Evolutionary conservation across 139 green algal species (phyloP).

Genomic region (Coelastrella sp.): DNA sequence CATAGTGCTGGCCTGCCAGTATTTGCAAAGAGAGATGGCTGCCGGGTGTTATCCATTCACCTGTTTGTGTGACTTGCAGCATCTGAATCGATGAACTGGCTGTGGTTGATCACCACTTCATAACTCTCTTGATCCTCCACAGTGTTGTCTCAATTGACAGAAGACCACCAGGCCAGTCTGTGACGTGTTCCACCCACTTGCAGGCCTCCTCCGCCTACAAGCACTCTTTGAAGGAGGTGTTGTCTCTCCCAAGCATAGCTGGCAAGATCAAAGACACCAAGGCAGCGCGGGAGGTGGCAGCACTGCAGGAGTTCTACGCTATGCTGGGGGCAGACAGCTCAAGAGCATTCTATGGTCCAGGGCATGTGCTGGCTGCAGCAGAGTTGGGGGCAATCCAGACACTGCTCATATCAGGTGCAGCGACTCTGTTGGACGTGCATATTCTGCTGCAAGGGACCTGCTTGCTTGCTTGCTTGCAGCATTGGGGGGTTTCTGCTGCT

Average conservation of each 20-base stretch:
- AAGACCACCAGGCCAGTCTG: not conserved
- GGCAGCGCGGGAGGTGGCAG: slow-evolving; percentile 79
- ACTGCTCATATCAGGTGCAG: slow-evolving; percentile 64
- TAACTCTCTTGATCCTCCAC: no score
- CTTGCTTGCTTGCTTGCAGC: no score
- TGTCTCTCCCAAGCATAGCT: slow-evolving; percentile 58
- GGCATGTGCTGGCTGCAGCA: slow-evolving; percentile 70
- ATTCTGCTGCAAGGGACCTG: not conserved
- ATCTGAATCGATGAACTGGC: not conserved
- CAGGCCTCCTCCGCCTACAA: slow-evolving; percentile 91
- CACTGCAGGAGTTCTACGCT: slow-evolving; percentile 85
- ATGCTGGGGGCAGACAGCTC: slow-evolving; percentile 82
- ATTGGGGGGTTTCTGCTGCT: no score
- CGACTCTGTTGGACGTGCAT: not conserved
- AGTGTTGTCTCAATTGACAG: no score
- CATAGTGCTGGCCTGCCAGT: no score
- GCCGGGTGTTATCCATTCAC: not conserved
- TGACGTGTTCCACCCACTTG: not conserved
- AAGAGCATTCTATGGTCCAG: slow-evolving; percentile 94
- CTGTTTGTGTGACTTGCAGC: not conserved
- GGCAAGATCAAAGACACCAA: slow-evolving; percentile 88
- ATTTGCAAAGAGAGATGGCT: not conserved
- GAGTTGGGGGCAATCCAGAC: slow-evolving; percentile 86
- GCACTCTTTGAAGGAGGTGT: slow-evolving; percentile 86
- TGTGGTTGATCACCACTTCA: no score